These are phyloP conservation scores for Talaromyces sp. DNA, from an alignment of 2,329 filamentous ascomycete species.

Conservation along the genomic window DNA sequence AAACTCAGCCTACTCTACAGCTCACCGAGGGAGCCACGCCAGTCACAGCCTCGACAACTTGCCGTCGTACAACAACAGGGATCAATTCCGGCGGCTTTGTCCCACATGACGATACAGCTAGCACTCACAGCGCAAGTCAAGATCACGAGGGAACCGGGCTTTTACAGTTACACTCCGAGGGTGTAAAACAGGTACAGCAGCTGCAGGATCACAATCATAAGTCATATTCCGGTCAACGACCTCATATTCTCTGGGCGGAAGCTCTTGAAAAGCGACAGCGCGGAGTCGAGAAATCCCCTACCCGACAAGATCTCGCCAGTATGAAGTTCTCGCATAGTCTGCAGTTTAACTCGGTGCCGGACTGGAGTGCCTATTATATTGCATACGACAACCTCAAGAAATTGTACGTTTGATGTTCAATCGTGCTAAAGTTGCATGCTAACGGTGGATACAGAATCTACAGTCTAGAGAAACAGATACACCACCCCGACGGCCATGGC, in stretches of 20 bases:
- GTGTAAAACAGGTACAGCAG: neutral
- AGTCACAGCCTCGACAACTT: constrained; percentile 1
- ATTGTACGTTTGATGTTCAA: constrained; percentile 59
- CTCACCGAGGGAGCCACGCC: neutral
- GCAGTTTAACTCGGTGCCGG: constrained; percentile 99
- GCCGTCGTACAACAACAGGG: constrained; percentile 6
- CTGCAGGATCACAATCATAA: neutral
- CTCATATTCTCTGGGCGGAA: constrained; percentile 33
- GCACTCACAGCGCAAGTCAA: constrained; percentile 4
- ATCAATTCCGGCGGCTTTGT: neutral
- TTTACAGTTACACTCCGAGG: neutral
- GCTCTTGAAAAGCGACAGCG: constrained; percentile 25
- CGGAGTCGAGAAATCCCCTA: neutral
- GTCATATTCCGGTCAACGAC: neutral
- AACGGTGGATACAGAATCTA: constrained; percentile 65
- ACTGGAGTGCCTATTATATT: constrained; percentile 98
- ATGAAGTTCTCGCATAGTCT: constrained; percentile 99
- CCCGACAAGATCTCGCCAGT: constrained; percentile 55
- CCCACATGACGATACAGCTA: constrained; percentile 14
- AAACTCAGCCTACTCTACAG: neutral
- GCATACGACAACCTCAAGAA: constrained; percentile 99
- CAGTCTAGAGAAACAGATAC: constrained; percentile 79
- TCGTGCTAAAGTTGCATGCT: neutral
- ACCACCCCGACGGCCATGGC: constrained; percentile 54
- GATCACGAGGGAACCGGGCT: constrained; percentile 14